These are phyloP conservation scores for Blastocystis sp. DNA, from an alignment of 352 stramenopile species.

Conservation along the genomic window DNA sequence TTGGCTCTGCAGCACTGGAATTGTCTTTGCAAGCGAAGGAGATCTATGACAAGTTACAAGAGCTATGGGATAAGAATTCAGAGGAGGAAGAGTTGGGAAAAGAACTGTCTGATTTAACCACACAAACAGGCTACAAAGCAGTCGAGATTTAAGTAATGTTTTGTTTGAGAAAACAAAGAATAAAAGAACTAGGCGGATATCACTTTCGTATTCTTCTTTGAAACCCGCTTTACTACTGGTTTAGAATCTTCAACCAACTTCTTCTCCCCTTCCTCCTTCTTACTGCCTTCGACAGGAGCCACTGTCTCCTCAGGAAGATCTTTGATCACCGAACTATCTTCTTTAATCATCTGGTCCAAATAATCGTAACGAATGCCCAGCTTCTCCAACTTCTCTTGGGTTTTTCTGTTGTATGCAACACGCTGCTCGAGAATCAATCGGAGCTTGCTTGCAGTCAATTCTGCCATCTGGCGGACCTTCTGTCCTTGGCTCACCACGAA, in stretches of 20 bases:
- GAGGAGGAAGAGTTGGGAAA: constrained; percentile 1
- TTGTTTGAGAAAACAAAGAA: neutral
- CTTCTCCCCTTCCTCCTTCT: neutral
- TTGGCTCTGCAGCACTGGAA: neutral
- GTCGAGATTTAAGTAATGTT: neutral
- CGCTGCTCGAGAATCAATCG: neutral
- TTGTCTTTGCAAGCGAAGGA: neutral
- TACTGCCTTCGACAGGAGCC: neutral
- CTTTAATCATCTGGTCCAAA: neutral
- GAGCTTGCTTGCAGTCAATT: constrained; percentile 67
- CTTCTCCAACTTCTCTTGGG: constrained; percentile 72
- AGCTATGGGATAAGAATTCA: neutral
- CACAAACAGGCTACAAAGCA: constrained; percentile 17
- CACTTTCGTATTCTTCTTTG: neutral
- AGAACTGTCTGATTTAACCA: neutral
- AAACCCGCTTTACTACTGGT: neutral
- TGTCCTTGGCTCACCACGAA: constrained; percentile 68
- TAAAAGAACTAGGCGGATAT: neutral
- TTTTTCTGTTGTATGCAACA: constrained; percentile 69
- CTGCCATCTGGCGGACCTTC: constrained; percentile 66
- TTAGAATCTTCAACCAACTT: neutral
- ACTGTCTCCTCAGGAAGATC: neutral
- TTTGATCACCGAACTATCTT: neutral
- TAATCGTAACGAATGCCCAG: constrained; percentile 74
- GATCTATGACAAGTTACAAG: neutral